phyloP scores from a whole-genome alignment of 306 rosid species.

The Acacia crassicarpa region DNA sequence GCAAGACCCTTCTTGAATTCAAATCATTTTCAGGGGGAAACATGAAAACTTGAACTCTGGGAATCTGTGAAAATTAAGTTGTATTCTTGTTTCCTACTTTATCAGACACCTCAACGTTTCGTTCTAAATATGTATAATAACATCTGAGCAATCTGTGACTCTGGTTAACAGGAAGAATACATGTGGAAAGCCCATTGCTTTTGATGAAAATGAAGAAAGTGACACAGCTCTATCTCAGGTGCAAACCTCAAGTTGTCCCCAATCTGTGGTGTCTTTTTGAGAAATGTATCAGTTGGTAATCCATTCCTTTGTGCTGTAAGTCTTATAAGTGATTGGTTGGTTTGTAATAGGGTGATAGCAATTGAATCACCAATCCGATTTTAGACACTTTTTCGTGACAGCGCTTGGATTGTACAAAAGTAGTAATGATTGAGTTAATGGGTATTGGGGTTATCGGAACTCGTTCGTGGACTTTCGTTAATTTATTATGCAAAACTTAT shows the following conservation, averaged over 20 bases:
- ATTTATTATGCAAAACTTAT: not conserved
- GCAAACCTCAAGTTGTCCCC: constrained; percentile 61
- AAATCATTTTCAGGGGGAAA: not conserved
- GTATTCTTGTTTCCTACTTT: not conserved
- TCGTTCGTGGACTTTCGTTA: not conserved
- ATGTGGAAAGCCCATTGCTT: constrained; percentile 52
- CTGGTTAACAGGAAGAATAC: constrained; percentile 60
- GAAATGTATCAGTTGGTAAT: constrained; percentile 1
- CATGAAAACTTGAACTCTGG: not conserved
- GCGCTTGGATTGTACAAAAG: constrained; percentile 18
- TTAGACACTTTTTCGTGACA: constrained; percentile 22
- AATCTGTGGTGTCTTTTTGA: constrained; percentile 60
- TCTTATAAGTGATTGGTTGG: constrained; percentile 27
- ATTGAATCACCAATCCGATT: constrained; percentile 22
- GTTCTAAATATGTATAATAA: not conserved
- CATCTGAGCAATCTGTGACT: constrained; percentile 5
- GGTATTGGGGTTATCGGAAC: not conserved
- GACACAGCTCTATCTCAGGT: constrained; percentile 58
- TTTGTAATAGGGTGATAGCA: constrained; percentile 5
- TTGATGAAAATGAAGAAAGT: constrained; percentile 72
- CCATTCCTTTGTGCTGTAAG: constrained; percentile 10
- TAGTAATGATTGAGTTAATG: not conserved
- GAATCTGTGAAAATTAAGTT: not conserved
- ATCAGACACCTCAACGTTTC: not conserved
- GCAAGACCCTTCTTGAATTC: not conserved